These are phyloP conservation scores for Aciculoconidium aculeatum DNA, from an alignment of 805 yeast species.

Conservation along the genomic window DNA sequence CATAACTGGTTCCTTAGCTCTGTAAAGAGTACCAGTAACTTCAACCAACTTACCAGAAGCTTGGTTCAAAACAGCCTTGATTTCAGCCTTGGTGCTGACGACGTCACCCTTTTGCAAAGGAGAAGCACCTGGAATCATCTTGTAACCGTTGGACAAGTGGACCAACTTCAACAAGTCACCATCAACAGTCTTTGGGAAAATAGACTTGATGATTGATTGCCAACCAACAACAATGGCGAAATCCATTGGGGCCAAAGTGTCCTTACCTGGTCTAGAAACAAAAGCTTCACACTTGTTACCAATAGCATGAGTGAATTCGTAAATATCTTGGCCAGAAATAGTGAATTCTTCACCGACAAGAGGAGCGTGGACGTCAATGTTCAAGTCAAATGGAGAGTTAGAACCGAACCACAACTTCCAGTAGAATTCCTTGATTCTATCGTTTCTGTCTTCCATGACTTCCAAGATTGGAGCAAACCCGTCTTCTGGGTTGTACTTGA, in stretches of 20 bases:
- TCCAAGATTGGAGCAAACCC: slow-evolving; percentile 97
- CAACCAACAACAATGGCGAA: slow-evolving; percentile 98
- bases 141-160: slow-evolving; percentile 91
- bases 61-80: slow-evolving; percentile 84
- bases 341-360: slow-evolving; percentile 66
- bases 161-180: slow-evolving; percentile 94
- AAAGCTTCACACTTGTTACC: slow-evolving; percentile 97
- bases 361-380: slow-evolving; percentile 63
- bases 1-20: slow-evolving; percentile 75
- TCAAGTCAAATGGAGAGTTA: slow-evolving; percentile 52
- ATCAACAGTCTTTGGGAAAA: slow-evolving; percentile 93
- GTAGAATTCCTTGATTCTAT: slow-evolving; percentile 90
- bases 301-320: slow-evolving; percentile 93
- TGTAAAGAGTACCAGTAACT: slow-evolving; percentile 81
- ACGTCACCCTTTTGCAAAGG: slow-evolving; percentile 86
- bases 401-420: slow-evolving; percentile 95
- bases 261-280: slow-evolving; percentile 80
- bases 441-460: slow-evolving; percentile 84
- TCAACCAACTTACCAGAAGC: slow-evolving; percentile 93
- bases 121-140: slow-evolving; percentile 85
- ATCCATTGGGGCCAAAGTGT: slow-evolving; percentile 95
- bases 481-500: slow-evolving; percentile 71
- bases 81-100: slow-evolving; percentile 75
- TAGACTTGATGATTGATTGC: slow-evolving; percentile 97
- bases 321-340: slow-evolving; percentile 70